Evolutionary conservation across 345 rosid species (phyloP).

Genomic region (Reutealis trisperma): DNA sequence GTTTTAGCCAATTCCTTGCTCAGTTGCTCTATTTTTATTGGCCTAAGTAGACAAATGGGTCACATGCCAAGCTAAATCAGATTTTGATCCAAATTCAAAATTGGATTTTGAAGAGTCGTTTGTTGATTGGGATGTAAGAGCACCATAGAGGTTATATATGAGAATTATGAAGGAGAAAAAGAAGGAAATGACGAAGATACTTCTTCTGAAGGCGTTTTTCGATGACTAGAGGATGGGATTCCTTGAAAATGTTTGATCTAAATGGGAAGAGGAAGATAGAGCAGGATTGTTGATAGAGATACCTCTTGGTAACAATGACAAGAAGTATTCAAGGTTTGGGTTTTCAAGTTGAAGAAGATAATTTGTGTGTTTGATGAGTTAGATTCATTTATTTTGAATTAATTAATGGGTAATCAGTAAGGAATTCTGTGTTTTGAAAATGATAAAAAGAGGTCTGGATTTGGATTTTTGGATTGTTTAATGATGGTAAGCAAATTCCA

Average conservation of each 20-base stretch:
- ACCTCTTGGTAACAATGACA: slow-evolving; percentile 33
- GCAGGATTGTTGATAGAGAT: slow-evolving; percentile 79
- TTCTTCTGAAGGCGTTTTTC: slow-evolving; percentile 45
- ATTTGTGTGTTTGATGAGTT: too few relatives aligned
- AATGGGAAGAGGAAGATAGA: slow-evolving; percentile 60
- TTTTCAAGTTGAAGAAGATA: slow-evolving; percentile 64
- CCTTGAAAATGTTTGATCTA: slow-evolving; percentile 38
- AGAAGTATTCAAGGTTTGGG: slow-evolving; percentile 30
- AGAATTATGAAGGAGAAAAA: slow-evolving; percentile 56
- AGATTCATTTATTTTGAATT: too few relatives aligned
- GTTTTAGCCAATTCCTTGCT: too few relatives aligned
- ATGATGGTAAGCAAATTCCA: too few relatives aligned
- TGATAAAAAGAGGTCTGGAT: too few relatives aligned
- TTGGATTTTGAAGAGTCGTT: slow-evolving; percentile 38
- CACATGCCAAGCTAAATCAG: slow-evolving; percentile 11
- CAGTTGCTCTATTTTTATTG: too few relatives aligned
- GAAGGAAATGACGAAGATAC: slow-evolving; percentile 54
- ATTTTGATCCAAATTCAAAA: slow-evolving; percentile 1
- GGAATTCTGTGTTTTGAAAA: too few relatives aligned
- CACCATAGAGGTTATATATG: slow-evolving; percentile 80
- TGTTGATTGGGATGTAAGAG: slow-evolving; percentile 74
- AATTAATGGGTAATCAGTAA: too few relatives aligned
- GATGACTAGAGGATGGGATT: slow-evolving; percentile 36
- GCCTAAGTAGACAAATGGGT: too few relatives aligned
- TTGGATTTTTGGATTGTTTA: too few relatives aligned